Conservation (phyloP, 495 filamentous ascomycete species). For the Talaromyces trachyspermus region DNA sequence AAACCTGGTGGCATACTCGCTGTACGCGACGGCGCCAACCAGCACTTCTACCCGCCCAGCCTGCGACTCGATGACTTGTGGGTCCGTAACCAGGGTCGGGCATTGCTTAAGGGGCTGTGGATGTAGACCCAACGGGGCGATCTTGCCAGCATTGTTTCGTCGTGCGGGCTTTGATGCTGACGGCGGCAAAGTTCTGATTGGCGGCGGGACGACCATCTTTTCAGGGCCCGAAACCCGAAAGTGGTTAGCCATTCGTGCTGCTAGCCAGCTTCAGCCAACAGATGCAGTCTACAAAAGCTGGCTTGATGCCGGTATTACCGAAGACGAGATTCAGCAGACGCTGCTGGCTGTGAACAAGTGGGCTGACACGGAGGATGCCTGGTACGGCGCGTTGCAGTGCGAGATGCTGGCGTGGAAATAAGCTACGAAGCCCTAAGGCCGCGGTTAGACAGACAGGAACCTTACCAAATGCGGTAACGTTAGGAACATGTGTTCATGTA, state of each 20-base stretch:
- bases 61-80: constrained; percentile 24
- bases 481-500: too few relatives aligned
- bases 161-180: constrained; percentile 27
- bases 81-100: constrained; percentile 16
- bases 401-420: constrained; percentile 37
- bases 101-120: constrained; percentile 12
- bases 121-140: constrained; percentile 17
- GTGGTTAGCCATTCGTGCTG: constrained; percentile 21
- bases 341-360: constrained; percentile 19
- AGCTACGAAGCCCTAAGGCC: too few relatives aligned
- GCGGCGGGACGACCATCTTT: constrained; percentile 21
- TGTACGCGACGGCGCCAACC: constrained; percentile 27
- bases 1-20: constrained; percentile 42
- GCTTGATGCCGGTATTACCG: constrained; percentile 27
- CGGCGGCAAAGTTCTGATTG: constrained; percentile 20
- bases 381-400: constrained; percentile 26
- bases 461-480: too few relatives aligned
- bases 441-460: too few relatives aligned
- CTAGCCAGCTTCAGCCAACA: constrained; percentile 22
- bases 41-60: constrained; percentile 28
- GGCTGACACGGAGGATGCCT: constrained; percentile 31
- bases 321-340: constrained; percentile 29
- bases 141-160: constrained; percentile 24
- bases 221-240: constrained; percentile 20
- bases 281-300: constrained; percentile 29